Base-by-base conservation (phyloP, 2,329 filamentous ascomycete genomes). In the Tympanopsis confertula region DNA sequence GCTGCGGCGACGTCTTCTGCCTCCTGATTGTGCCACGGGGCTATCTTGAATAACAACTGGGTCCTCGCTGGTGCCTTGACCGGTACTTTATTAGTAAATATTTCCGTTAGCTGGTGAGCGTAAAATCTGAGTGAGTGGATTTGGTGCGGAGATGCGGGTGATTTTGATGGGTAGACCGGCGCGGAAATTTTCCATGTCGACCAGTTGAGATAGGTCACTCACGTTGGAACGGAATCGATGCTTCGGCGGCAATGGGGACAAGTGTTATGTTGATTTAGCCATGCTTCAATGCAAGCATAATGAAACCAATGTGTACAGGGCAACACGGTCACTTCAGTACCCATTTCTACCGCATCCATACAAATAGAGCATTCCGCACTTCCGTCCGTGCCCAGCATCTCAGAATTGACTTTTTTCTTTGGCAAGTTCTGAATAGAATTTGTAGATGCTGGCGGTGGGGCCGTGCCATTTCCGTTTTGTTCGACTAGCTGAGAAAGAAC, bases 361-460 rank as follows among this genome's bases (percentile, higher is more conserved):
- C 30, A 33, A 33, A 33, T 33, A 10, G 30, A 33, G 15, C 30
- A 33, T 15, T 33, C 30, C 15, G 30, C 30, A 10, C 17, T 33
- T 10, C 30, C 30, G 17, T 33, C 30, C 7, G 7, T 13, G 7
- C 30, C 30, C 15, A 33, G 30, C 30, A 33, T 33, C 30, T 33
- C 30, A 10, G 7, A 7, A 17, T 33, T 15, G 30, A 33, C 30
- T 7, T 10, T 10, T 33, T 33, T 33, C 15, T 33, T 33, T 7
- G 30, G 30, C 15, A 33, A 15, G 7, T 13, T 13, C 30, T 33
- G 30, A 18, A 33, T 33, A 7, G 30, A 13, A 15, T 13, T 33
- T 10, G 10, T 7, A 7, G 30, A 18, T 7, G 30, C 30, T 10
- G 30, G 30, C 12, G 30, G 30, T 7, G 30, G 12, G 10, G 10